Conservation (phyloP, 768 basidiomycete genomes). For the Rhizopogon vulgaris region DNA sequence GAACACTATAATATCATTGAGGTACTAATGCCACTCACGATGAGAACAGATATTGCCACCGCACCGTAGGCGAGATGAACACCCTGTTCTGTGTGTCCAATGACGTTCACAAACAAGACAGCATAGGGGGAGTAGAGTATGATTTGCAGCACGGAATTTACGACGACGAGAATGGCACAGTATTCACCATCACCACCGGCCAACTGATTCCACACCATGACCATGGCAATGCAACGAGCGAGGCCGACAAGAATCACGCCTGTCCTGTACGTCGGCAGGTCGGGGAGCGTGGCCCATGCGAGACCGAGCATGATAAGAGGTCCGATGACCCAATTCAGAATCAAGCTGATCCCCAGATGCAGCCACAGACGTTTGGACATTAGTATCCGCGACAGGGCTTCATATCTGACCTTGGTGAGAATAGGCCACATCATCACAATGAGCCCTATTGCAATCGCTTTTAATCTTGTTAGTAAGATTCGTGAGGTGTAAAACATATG, state of each 20-base stretch:
- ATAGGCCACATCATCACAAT: slow-evolving; percentile 89
- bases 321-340: slow-evolving; percentile 77
- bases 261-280: slow-evolving; percentile 64
- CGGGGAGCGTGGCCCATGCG: slow-evolving; percentile 82
- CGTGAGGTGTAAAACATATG: neutral
- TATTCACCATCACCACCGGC: slow-evolving; percentile 64
- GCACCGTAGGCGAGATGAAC: slow-evolving; percentile 50
- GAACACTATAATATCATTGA: neutral
- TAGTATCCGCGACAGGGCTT: slow-evolving; percentile 55
- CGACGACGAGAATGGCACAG: slow-evolving; percentile 73
- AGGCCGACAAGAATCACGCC: slow-evolving; percentile 79
- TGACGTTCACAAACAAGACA: slow-evolving; percentile 66
- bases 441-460: slow-evolving; percentile 77
- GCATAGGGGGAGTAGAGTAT: slow-evolving; percentile 63
- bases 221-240: slow-evolving; percentile 45
- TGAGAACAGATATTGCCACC: slow-evolving; percentile 63
- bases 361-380: slow-evolving; percentile 48
- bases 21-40: slow-evolving; percentile 41
- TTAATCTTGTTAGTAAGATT: neutral
- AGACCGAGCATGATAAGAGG: slow-evolving; percentile 81
- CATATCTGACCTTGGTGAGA: slow-evolving; percentile 73
- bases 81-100: slow-evolving; percentile 38
- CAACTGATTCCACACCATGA: slow-evolving; percentile 78
- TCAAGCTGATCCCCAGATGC: slow-evolving; percentile 60
- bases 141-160: slow-evolving; percentile 79